Base-by-base conservation (phyloP, 805 yeast species). In the Jamesozyma hellenica region DNA sequence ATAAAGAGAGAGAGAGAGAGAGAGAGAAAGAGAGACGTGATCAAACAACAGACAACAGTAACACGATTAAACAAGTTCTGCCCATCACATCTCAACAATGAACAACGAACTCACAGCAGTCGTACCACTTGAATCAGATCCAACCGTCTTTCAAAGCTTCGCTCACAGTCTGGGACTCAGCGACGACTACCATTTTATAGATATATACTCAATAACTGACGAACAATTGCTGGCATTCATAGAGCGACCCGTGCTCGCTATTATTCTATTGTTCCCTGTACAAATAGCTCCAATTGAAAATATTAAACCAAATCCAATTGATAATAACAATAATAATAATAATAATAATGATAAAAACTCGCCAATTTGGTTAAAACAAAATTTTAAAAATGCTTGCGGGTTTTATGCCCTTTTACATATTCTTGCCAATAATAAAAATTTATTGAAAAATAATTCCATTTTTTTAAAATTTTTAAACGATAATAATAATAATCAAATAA, bases 41-140 rank as follows among this genome's bases (percentile, higher is more conserved):
- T n/a, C n/a, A 8, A 5, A 21, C 23, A 5, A 21, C 23, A 21
- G 8, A 5, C 5, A 21, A 21, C 23, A 21, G 23, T 8, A 21
- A 21, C 8, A 21, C 23, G 8, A 21, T 5, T 8, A 21, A 21
- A 15, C 32, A 13, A 12, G n/a, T n/a, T n/a, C n/a, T n/a, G n/a
- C n/a, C n/a, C n/a, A n/a, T n/a, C n/a, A n/a, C n/a, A n/a, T n/a
- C n/a, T n/a, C n/a, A n/a, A n/a, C 17, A 21, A 47, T 46, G 50
- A 46, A 45, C 17, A 28, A 28, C 29, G 37, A 43, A 4, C 34
- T 40, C 4, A 48, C 44, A 12, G 53, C 79, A 12, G 90, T 84
- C 13, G 77, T 87, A 11, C 97, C 97, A 3, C 63, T 90, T 27
- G 98, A 92, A 57, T 83, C 94, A 7, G 85, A 87, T 51, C 98